These are phyloP conservation scores for Musa acuminata DNA, from an alignment of 176 grass and related monocot species.

Conservation along the genomic window DNA sequence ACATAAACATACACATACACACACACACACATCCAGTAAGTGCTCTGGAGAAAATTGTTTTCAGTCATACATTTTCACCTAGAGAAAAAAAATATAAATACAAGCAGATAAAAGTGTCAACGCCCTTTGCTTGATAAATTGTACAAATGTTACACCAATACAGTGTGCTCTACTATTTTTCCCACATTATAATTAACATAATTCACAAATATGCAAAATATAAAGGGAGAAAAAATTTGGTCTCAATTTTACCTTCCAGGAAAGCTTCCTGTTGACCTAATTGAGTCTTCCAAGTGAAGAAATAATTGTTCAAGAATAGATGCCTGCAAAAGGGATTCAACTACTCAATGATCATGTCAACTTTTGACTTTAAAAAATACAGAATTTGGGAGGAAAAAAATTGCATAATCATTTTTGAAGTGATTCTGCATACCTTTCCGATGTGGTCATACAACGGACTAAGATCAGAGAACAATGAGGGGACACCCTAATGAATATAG, in stretches of 20 bases:
- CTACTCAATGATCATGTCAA: background rate
- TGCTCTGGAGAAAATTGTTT: too few relatives aligned
- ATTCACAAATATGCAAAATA: too few relatives aligned
- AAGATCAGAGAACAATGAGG: constrained; percentile 92
- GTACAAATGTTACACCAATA: too few relatives aligned
- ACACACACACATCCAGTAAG: too few relatives aligned
- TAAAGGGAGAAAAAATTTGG: background rate
- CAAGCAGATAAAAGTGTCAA: too few relatives aligned
- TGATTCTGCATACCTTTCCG: constrained; percentile 56
- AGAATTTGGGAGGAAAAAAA: background rate
- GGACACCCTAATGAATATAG: constrained; percentile 55
- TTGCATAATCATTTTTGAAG: constrained; percentile 1
- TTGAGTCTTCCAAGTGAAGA: constrained; percentile 78
- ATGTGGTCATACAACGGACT: constrained; percentile 73
- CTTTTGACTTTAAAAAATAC: background rate
- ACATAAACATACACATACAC: too few relatives aligned
- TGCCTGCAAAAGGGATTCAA: constrained; percentile 42
- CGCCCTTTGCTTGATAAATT: too few relatives aligned
- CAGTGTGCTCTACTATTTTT: too few relatives aligned
- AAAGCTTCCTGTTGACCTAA: constrained; percentile 72
- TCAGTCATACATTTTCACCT: too few relatives aligned
- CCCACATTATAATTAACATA: too few relatives aligned
- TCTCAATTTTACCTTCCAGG: constrained; percentile 67
- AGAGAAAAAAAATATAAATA: too few relatives aligned
- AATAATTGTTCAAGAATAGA: constrained; percentile 83